Conservation (phyloP, 2,329 filamentous ascomycete genomes). For the Septoria petroselini region DNA sequence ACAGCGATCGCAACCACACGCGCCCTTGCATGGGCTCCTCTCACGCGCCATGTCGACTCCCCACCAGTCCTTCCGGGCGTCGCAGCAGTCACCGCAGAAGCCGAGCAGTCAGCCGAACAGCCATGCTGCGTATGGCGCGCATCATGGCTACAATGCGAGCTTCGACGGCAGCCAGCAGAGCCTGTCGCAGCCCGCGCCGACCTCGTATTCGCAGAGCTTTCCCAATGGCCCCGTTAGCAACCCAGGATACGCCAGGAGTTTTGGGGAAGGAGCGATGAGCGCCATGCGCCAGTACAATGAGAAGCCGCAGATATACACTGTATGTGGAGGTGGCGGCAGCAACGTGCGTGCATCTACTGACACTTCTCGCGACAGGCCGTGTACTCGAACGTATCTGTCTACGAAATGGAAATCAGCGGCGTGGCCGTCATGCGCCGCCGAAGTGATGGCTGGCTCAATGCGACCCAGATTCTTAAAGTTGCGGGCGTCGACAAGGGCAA, state of each 20-base stretch:
- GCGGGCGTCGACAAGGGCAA: constrained; percentile 97
- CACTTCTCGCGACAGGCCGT: constrained; percentile 58
- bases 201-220: constrained; percentile 34
- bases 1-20: neutral
- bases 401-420: constrained; percentile 95
- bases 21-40: constrained; percentile 17
- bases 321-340: constrained; percentile 31
- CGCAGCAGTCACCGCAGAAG: constrained; percentile 23
- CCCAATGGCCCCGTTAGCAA: constrained; percentile 36
- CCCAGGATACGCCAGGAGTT: constrained; percentile 41
- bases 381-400: constrained; percentile 93
- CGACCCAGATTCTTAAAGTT: constrained; percentile 96
- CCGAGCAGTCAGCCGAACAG: constrained; percentile 25
- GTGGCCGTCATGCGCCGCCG: constrained; percentile 94
- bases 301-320: constrained; percentile 52
- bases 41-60: constrained; percentile 33
- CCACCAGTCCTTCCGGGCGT: constrained; percentile 27
- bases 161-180: constrained; percentile 31
- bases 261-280: constrained; percentile 32
- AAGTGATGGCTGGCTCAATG: constrained; percentile 94
- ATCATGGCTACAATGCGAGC: constrained; percentile 33
- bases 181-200: constrained; percentile 25
- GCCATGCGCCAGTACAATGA: constrained; percentile 32
- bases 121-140: constrained; percentile 18
- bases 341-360: neutral